phyloP scores from a whole-genome alignment of 2,329 filamentous ascomycete species.

The Lasiodiplodia gonubiensis region DNA sequence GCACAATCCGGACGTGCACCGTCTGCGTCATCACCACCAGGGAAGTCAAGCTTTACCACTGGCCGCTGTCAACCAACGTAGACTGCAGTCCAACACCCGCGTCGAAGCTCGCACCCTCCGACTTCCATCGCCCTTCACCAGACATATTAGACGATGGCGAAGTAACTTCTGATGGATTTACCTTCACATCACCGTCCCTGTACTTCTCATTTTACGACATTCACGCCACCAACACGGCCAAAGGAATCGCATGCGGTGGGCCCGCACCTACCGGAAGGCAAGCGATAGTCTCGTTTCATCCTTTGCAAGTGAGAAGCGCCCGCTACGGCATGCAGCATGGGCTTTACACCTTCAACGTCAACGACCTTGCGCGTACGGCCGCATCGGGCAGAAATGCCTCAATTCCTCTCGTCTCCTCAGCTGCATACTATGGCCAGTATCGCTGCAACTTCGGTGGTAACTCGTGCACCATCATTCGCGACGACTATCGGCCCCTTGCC shows the following conservation, averaged over 20 bases:
- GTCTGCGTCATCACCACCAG: not conserved
- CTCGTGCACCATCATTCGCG: not conserved
- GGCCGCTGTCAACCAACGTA: not conserved
- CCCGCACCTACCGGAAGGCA: not conserved
- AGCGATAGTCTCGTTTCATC: not conserved
- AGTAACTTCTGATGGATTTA: not conserved
- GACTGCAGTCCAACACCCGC: not conserved
- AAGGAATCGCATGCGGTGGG: not conserved
- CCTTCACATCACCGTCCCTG: not conserved
- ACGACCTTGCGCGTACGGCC: not conserved
- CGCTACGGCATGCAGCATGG: not conserved
- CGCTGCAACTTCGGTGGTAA: not conserved
- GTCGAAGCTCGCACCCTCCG: not conserved
- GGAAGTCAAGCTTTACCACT: constrained; percentile 6
- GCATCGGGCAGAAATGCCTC: not conserved
- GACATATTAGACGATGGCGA: too few species aligned
- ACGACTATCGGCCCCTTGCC: not conserved
- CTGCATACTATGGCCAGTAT: not conserved
- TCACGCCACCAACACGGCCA: not conserved
- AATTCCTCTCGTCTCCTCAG: not conserved
- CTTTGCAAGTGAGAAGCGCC: not conserved
- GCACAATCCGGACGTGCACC: not conserved
- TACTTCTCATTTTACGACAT: constrained; percentile 4
- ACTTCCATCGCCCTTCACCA: too few species aligned
- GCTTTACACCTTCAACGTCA: not conserved